phyloP scores from a whole-genome alignment of 2,329 filamentous ascomycete genomes.

The Aspergillaceae sp. region DNA sequence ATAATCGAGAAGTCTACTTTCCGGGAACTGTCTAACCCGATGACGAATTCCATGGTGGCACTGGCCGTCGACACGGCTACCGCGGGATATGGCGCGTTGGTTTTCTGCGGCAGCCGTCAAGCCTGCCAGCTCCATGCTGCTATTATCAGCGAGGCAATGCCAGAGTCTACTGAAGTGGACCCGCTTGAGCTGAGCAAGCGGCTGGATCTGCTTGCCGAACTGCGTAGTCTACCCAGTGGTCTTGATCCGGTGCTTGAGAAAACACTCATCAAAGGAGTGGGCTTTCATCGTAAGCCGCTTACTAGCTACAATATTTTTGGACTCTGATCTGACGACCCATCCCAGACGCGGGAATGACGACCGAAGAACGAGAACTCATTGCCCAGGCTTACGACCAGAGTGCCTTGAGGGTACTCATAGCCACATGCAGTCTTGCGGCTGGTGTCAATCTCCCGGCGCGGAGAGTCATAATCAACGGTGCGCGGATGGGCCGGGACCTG shows the following conservation, averaged over 20 bases:
- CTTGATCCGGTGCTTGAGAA: slow-evolving; percentile 58
- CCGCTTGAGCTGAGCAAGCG: slow-evolving; percentile 48
- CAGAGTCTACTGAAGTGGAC: slow-evolving; percentile 41
- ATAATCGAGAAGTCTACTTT: slow-evolving; percentile 49
- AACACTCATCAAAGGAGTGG: slow-evolving; percentile 59
- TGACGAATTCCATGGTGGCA: slow-evolving; percentile 62
- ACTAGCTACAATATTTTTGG: background rate
- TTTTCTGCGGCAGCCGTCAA: slow-evolving; percentile 64
- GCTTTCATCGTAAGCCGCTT: slow-evolving; percentile 56
- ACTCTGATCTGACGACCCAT: slow-evolving; percentile 18
- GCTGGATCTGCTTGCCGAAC: slow-evolving; percentile 55
- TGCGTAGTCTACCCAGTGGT: slow-evolving; percentile 57
- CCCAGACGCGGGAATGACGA: slow-evolving; percentile 49
- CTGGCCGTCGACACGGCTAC: slow-evolving; percentile 60
- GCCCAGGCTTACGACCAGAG: slow-evolving; percentile 63
- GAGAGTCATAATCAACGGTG: slow-evolving; percentile 66
- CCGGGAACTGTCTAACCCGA: slow-evolving; percentile 55
- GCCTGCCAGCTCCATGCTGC: slow-evolving; percentile 61
- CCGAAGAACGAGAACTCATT: slow-evolving; percentile 65
- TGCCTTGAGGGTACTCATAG: slow-evolving; percentile 60
- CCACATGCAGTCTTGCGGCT: slow-evolving; percentile 71
- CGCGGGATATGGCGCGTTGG: slow-evolving; percentile 61
- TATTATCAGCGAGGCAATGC: slow-evolving; percentile 59
- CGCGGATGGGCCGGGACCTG: slow-evolving; percentile 65
- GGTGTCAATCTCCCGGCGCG: slow-evolving; percentile 69